Evolutionary conservation across 768 basidiomycete genomes (phyloP).

Genomic region (Tricholoma bakamatsutake): DNA sequence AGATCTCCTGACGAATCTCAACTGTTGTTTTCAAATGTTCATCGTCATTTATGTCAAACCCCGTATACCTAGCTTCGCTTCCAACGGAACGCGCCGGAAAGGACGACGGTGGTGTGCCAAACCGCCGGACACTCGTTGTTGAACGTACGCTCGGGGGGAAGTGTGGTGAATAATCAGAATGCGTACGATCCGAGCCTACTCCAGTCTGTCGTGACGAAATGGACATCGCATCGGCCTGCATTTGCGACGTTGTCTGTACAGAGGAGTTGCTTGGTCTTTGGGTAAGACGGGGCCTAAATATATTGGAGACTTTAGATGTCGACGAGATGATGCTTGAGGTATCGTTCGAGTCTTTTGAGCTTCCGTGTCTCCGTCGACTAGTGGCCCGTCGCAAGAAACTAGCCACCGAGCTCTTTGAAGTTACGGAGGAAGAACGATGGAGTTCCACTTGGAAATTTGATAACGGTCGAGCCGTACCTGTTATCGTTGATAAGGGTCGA

Average conservation of each 20-base stretch:
- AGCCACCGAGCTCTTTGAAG: slow-evolving; percentile 46
- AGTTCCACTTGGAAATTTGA: slow-evolving; percentile 38
- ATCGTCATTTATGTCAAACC: slow-evolving; percentile 45
- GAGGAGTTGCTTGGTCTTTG: slow-evolving; percentile 48
- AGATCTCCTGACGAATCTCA: slow-evolving; percentile 62
- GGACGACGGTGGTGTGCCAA: slow-evolving; percentile 55
- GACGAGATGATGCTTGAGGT: slow-evolving; percentile 40
- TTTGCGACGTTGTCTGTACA: slow-evolving; percentile 35
- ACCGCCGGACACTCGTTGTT: slow-evolving; percentile 36
- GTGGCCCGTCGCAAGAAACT: slow-evolving; percentile 48
- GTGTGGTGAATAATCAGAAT: slow-evolving; percentile 22
- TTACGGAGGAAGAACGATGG: slow-evolving; percentile 45
- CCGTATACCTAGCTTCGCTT: slow-evolving; percentile 34
- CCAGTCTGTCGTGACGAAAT: slow-evolving; percentile 39
- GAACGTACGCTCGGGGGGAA: slow-evolving; percentile 35
- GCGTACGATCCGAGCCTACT: slow-evolving; percentile 19
- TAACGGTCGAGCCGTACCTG: slow-evolving; percentile 30
- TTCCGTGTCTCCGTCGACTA: slow-evolving; percentile 26
- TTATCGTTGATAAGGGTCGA: slow-evolving; percentile 2
- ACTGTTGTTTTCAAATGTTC: slow-evolving; percentile 53
- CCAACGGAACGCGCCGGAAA: slow-evolving; percentile 36
- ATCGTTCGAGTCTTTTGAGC: slow-evolving; percentile 41
- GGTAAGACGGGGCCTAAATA: slow-evolving; percentile 35
- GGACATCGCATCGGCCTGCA: slow-evolving; percentile 33
- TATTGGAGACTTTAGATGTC: slow-evolving; percentile 30